Conservation (phyloP, 495 filamentous ascomycete genomes). For the Penicillium flavigenum region DNA sequence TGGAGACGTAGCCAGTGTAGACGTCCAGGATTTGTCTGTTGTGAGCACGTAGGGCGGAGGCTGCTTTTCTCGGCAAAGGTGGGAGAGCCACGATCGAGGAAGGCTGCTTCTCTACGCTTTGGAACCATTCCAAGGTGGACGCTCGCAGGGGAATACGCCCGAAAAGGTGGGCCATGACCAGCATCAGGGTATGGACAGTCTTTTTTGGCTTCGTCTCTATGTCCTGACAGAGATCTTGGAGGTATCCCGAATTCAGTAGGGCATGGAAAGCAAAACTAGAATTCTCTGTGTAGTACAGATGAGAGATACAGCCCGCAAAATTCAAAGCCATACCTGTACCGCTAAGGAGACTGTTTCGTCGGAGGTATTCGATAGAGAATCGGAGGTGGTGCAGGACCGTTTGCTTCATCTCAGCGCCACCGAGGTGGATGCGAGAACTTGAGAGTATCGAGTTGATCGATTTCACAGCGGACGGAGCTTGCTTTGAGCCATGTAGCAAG, state of each 20-base stretch:
- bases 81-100: constrained; percentile 63
- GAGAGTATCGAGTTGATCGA: constrained; percentile 65
- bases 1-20: constrained; percentile 66
- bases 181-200: constrained; percentile 53
- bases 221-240: constrained; percentile 59
- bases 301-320: constrained; percentile 63
- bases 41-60: constrained; percentile 54
- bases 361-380: constrained; percentile 78
- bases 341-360: constrained; percentile 63
- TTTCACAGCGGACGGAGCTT: constrained; percentile 57
- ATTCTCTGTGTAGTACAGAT: constrained; percentile 73
- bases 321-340: constrained; percentile 61
- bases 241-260: constrained; percentile 64
- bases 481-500: constrained; percentile 62
- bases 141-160: constrained; percentile 49
- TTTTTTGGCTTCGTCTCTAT: constrained; percentile 37
- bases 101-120: constrained; percentile 44
- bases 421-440: constrained; percentile 66
- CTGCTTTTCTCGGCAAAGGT: constrained; percentile 56
- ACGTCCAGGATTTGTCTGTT: constrained; percentile 61
- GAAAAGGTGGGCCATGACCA: constrained; percentile 70
- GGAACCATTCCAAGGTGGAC: constrained; percentile 43
- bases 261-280: constrained; percentile 73
- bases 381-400: constrained; percentile 71
- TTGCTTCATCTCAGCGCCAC: constrained; percentile 58